phyloP scores from a whole-genome alignment of 2,329 filamentous ascomycete species.

The Pyricularia pennisetigena region DNA sequence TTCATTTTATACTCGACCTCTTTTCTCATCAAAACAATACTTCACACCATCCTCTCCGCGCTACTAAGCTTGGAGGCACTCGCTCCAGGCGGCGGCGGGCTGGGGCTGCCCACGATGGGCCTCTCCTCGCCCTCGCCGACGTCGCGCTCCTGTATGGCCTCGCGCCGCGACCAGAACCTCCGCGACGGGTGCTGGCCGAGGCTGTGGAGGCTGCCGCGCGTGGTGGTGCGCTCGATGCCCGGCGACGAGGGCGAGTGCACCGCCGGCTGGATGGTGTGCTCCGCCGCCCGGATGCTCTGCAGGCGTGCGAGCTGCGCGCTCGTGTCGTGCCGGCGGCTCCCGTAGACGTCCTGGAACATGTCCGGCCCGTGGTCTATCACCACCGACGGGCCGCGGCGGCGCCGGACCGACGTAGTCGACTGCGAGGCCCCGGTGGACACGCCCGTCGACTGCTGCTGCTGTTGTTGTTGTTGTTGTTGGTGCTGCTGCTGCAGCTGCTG shows the following conservation, averaged over 20 bases:
- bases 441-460: background rate
- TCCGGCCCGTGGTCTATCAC: conserved; percentile 13
- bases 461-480: background rate
- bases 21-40: background rate
- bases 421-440: background rate
- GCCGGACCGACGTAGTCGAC: conserved; percentile 5
- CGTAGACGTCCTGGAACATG: conserved; percentile 17
- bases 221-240: background rate
- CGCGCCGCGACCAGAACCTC: background rate
- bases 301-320: conserved; percentile 3
- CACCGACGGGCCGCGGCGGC: conserved; percentile 8
- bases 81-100: background rate
- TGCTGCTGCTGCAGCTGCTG: background rate
- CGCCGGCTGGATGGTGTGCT: background rate
- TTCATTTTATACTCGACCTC: background rate
- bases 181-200: background rate
- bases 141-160: background rate
- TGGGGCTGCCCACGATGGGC: background rate
- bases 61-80: background rate
- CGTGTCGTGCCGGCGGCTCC: conserved; percentile 11
- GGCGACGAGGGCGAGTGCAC: background rate
- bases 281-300: conserved; percentile 7
- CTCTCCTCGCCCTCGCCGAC: background rate
- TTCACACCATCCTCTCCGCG: background rate
- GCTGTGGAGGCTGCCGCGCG: background rate